Base-by-base conservation (phyloP, 495 filamentous ascomycete species). In the Hyaloscypha bicolor region DNA sequence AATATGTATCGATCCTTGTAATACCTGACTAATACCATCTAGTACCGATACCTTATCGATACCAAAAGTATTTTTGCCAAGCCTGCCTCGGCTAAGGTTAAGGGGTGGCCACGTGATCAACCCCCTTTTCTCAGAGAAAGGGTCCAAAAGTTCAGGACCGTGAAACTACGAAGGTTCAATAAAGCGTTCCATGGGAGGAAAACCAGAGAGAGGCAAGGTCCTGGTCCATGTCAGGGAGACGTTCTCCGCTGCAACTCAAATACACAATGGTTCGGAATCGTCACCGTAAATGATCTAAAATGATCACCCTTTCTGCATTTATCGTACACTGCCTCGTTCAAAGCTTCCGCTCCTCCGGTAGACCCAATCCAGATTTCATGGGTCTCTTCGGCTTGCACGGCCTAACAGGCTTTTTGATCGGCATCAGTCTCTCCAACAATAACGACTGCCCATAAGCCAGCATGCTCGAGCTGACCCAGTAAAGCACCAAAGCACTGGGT, bases 401-500 rank as follows among this genome's bases (percentile, higher is more conserved):
- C 52, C n/a, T 56, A 33, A 77, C 52, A 22, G 72, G 72, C 29
- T 61, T 60, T 35, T 70, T 67, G 1, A 75, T 31, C 11, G 77
- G 77, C 64, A 75, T 73, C 5, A 45, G 39, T 45, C 42, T 69
- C 14, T 75, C 67, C 29, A 80, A 55, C n/a, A 77, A 4, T 1
- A 62, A 25, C 32, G 72, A 71, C 63, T 80, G 78, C 1, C 65
- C 64, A 30, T 69, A 66, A 22, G 76, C 77, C 58, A 75, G 71
- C 6, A 71, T 14, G 2, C 79, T 68, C 12, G 84, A 81, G 0
- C 83, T 79, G 19, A 91, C 80, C 91, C 91, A 94, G 70, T 93
- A 94, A 16, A 93, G 72, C 67, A 92, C 80, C 48, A 93, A 76
- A 0, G 88, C 90, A 32, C 79, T 79, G 3, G 90, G 90, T 62